These are phyloP conservation scores for Albugo laibachii DNA, from an alignment of 352 stramenopile species.

Conservation along the genomic window DNA sequence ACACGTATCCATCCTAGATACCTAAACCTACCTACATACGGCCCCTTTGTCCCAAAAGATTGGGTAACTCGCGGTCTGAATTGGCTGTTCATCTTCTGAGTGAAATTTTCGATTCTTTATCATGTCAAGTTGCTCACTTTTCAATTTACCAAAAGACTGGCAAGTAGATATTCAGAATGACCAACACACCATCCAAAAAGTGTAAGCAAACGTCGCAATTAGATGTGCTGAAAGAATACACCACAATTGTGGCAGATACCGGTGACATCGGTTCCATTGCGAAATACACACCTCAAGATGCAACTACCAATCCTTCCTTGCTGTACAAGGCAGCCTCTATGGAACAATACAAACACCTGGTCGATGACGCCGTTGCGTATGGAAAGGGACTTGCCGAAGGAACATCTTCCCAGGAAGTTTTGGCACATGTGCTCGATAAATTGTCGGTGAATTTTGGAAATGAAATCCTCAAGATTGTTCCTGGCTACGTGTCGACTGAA, in stretches of 20 bases:
- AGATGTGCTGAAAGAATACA: slow-evolving; percentile 93
- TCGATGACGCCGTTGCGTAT: slow-evolving; percentile 91
- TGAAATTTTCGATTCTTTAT: too few relatives aligned
- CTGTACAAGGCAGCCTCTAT: slow-evolving; percentile 96
- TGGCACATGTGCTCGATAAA: slow-evolving; percentile 93
- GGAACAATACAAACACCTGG: slow-evolving; percentile 88
- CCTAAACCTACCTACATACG: too few relatives aligned
- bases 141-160: too few relatives aligned
- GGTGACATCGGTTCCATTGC: slow-evolving; percentile 86
- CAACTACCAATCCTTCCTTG: slow-evolving; percentile 98
- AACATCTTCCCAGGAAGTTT: slow-evolving; percentile 61
- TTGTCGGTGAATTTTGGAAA: slow-evolving; percentile 96
- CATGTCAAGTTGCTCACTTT: too few relatives aligned
- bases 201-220: slow-evolving; percentile 27
- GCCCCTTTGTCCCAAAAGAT: too few relatives aligned
- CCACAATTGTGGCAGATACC: slow-evolving; percentile 95
- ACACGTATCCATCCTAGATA: too few relatives aligned
- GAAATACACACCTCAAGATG: slow-evolving; percentile 90
- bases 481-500: slow-evolving; percentile 96
- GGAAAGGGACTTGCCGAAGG: slow-evolving; percentile 50
- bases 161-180: neutral
- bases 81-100: too few relatives aligned
- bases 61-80: too few relatives aligned
- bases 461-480: slow-evolving; percentile 93
- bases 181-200: neutral